Conservation (phyloP, 768 basidiomycete species). For the Pulveroboletus sp. region DNA sequence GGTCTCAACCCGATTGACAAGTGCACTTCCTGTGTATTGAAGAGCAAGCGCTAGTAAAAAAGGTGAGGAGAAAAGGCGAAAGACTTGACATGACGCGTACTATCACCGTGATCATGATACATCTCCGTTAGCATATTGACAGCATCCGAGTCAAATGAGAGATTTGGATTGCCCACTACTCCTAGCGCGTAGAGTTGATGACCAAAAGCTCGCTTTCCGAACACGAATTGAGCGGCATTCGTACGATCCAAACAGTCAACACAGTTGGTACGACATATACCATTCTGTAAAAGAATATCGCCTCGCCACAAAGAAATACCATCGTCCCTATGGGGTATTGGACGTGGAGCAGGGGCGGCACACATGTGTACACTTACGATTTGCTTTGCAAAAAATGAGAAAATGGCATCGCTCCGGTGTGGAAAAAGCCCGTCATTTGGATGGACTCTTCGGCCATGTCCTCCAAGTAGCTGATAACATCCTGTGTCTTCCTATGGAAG, state of each 20-base stretch:
- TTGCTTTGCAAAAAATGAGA: constrained; percentile 55
- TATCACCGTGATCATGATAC: constrained; percentile 97
- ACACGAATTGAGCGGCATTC: constrained; percentile 95
- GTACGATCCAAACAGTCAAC: constrained; percentile 97
- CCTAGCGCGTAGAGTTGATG: constrained; percentile 96
- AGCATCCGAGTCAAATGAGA: constrained; percentile 90
- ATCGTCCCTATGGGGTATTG: constrained; percentile 24
- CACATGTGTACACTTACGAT: constrained; percentile 24
- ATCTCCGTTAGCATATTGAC: constrained; percentile 97
- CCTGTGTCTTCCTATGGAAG: constrained; percentile 74
- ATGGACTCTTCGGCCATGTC: constrained; percentile 93
- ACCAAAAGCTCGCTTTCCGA: constrained; percentile 89
- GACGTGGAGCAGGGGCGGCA: background rate
- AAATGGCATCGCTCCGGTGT: constrained; percentile 84
- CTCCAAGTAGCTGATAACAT: constrained; percentile 92
- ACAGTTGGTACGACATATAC: constrained; percentile 91
- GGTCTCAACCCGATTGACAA: constrained; percentile 94
- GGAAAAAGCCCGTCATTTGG: constrained; percentile 90
- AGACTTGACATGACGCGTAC: constrained; percentile 40
- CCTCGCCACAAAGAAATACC: constrained; percentile 46
- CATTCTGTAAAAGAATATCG: constrained; percentile 80
- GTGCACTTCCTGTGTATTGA: constrained; percentile 94
- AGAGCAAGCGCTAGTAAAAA: constrained; percentile 70
- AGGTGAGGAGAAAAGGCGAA: constrained; percentile 2
- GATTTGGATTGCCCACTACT: constrained; percentile 75